These are phyloP conservation scores for Przewalskia tangutica DNA, from an alignment of 257 asterid species.

Conservation along the genomic window DNA sequence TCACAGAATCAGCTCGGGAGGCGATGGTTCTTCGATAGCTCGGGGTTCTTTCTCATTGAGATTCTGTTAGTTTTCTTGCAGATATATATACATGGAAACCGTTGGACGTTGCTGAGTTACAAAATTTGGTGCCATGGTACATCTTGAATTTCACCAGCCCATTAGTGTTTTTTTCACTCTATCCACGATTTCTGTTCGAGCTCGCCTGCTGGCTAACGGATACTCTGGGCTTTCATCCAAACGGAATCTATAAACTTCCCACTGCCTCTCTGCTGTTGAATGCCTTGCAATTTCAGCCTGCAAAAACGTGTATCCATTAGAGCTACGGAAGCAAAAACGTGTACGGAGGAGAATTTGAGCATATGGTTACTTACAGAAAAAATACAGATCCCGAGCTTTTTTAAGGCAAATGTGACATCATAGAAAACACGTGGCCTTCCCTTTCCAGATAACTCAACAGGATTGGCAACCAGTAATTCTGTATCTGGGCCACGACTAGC, in stretches of 20 bases:
- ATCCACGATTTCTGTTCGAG: slow-evolving; percentile 25
- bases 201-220: slow-evolving; percentile 27
- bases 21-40: neutral
- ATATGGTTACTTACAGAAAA: slow-evolving; percentile 28
- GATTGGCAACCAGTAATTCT: slow-evolving; percentile 45
- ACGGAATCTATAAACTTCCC: slow-evolving; percentile 43
- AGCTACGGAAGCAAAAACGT: neutral
- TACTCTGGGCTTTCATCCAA: slow-evolving; percentile 34
- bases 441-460: slow-evolving; percentile 43
- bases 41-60: neutral
- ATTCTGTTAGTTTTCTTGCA: neutral
- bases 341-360: neutral
- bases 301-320: neutral
- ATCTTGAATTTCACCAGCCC: slow-evolving; percentile 33
- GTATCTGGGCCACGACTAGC: slow-evolving; percentile 51
- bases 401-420: slow-evolving; percentile 36
- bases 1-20: neutral
- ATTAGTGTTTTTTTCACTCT: slow-evolving; percentile 29
- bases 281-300: slow-evolving; percentile 45
- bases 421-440: slow-evolving; percentile 46
- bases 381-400: slow-evolving; percentile 31
- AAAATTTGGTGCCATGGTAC: neutral
- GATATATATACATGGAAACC: neutral
- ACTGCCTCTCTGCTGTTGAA: slow-evolving; percentile 33
- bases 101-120: neutral